Evolutionary conservation across 768 basidiomycete genomes (phyloP).

Genomic region (Amanita polypyramis): DNA sequence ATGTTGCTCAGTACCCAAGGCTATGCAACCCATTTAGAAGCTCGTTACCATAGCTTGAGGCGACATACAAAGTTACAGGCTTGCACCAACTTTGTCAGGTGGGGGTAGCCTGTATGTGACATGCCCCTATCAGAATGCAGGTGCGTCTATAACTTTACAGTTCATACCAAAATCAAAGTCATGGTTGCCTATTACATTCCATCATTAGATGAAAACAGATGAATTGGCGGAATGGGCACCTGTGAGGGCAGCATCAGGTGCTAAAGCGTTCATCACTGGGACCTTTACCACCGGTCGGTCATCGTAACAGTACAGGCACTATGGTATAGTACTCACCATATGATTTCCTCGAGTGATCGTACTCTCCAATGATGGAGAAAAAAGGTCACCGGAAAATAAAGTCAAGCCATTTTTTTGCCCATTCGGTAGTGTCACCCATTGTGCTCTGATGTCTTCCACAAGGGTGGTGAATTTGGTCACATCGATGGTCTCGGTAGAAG

Average conservation of each 20-base stretch:
- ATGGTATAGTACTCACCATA: slow-evolving; percentile 44
- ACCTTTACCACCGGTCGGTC: slow-evolving; percentile 33
- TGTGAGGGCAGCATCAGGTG: slow-evolving; percentile 70
- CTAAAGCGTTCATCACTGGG: slow-evolving; percentile 74
- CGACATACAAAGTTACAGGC: slow-evolving; percentile 65
- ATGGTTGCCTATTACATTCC: slow-evolving; percentile 58
- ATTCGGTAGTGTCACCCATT: slow-evolving; percentile 39
- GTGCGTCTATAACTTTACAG: background rate
- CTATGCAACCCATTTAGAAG: slow-evolving; percentile 22
- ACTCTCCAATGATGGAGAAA: slow-evolving; percentile 80
- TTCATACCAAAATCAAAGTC: slow-evolving; percentile 79
- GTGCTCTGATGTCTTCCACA: slow-evolving; percentile 47
- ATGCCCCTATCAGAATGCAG: background rate
- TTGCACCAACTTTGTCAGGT: slow-evolving; percentile 43
- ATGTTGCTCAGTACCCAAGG: slow-evolving; percentile 92
- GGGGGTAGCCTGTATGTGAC: slow-evolving; percentile 11
- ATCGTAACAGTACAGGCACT: background rate
- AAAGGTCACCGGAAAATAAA: slow-evolving; percentile 85
- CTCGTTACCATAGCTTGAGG: background rate
- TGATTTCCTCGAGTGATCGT: slow-evolving; percentile 84
- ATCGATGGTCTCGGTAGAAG: slow-evolving; percentile 47
- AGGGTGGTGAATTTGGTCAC: slow-evolving; percentile 79
- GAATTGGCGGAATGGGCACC: slow-evolving; percentile 35
- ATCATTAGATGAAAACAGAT: slow-evolving; percentile 4
- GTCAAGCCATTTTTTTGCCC: slow-evolving; percentile 60